Conservation (phyloP, 371 early-diverging fungal genomes). For the Apophysomyces sp. region DNA sequence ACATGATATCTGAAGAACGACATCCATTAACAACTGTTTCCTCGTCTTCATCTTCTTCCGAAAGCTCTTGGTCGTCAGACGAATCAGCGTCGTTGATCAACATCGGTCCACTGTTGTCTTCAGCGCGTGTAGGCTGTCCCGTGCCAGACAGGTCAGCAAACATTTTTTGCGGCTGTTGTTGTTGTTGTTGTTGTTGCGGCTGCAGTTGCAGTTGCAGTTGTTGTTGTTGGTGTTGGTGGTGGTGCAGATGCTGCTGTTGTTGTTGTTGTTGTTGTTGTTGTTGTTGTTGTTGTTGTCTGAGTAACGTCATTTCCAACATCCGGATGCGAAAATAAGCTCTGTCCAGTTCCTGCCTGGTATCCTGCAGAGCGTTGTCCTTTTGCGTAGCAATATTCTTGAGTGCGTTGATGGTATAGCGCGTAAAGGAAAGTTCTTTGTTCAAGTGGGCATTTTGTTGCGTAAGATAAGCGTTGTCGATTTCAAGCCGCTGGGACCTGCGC, state of each 20-base stretch:
- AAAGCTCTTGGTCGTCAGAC: conserved; percentile 8
- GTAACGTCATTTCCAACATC: conserved; percentile 29
- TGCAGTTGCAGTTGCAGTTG: not conserved
- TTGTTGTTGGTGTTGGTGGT: not conserved
- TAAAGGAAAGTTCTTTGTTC: conserved; percentile 37
- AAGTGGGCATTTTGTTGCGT: conserved; percentile 43
- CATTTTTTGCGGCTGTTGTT: not conserved
- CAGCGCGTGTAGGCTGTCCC: conserved; percentile 1
- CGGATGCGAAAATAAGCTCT: conserved; percentile 40
- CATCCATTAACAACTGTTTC: not conserved
- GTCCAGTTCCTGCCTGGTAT: conserved; percentile 54
- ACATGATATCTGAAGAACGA: conserved; percentile 4
- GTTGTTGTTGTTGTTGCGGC: not conserved
- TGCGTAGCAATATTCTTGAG: conserved; percentile 38
- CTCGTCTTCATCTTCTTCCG: conserved; percentile 17
- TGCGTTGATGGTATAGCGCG: conserved; percentile 45
- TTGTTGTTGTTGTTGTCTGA: conserved; percentile 25
- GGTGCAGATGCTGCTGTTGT: not conserved
- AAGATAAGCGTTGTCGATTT: conserved; percentile 42
- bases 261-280: conserved; percentile 6
- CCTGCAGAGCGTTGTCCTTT: conserved; percentile 33
- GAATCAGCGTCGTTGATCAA: conserved; percentile 12
- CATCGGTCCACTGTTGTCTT: conserved; percentile 3
- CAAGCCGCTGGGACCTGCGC: conserved; percentile 23
- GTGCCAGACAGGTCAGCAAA: conserved; percentile 10